phyloP scores from a whole-genome alignment of 164 flowering plant genomes.

The Santalum album region DNA sequence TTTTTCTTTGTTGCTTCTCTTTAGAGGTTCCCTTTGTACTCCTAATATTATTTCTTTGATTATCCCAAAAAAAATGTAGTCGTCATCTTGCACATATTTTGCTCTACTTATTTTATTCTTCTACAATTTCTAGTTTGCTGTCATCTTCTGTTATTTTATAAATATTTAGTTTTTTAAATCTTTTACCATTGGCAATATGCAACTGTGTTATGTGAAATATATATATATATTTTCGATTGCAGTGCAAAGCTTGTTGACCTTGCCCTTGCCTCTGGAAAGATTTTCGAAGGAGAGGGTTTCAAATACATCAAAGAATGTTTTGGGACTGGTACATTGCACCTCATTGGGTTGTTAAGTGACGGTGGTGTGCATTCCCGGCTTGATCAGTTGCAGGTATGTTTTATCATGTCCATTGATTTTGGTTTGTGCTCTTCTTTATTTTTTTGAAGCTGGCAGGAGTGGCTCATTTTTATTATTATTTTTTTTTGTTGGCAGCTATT shows the following conservation, averaged over 20 bases:
- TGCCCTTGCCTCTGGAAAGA: conserved; percentile 90
- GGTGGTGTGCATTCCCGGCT: conserved; percentile 98
- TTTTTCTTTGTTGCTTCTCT: too few species aligned
- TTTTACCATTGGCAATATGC: too few species aligned
- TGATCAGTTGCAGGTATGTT: conserved; percentile 76
- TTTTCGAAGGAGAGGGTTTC: conserved; percentile 87
- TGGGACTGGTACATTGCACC: conserved; percentile 67
- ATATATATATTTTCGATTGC: conserved; percentile 4
- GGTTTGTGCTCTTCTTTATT: background rate
- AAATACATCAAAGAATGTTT: conserved; percentile 73
- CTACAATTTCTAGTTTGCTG: too few species aligned
- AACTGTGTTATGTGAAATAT: too few species aligned
- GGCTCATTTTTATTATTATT: background rate
- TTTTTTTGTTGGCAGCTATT: conserved; percentile 45
- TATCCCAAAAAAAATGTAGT: too few species aligned
- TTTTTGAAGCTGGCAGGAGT: too few species aligned
- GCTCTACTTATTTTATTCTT: too few species aligned
- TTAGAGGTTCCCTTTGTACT: too few species aligned
- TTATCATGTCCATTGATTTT: background rate
- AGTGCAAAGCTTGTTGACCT: conserved; percentile 92
- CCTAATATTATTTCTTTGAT: too few species aligned
- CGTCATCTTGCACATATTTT: too few species aligned
- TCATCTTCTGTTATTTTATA: too few species aligned
- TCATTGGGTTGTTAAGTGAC: conserved; percentile 91
- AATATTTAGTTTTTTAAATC: too few species aligned